Base-by-base conservation (phyloP, 164 flowering plant genomes). In the Magnolia changhungtana region DNA sequence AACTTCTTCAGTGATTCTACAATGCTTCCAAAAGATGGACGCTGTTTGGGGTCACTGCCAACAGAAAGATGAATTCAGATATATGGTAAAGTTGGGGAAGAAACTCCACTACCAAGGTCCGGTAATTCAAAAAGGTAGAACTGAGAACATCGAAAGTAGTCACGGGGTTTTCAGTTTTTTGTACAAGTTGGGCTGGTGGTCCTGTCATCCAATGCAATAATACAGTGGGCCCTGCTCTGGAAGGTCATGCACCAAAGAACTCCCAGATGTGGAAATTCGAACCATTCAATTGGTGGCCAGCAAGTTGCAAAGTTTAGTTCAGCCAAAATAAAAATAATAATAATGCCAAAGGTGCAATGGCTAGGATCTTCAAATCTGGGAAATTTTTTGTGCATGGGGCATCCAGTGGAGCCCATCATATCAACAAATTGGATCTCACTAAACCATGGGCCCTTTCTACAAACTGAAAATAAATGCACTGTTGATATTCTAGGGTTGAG, bases 1-100 rank as follows among this genome's bases (percentile, higher is more conserved):
- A 95, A 74, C 87, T 90, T 95, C 88, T 95, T 93, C 74, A 93
- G 80, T 2, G 92, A 59, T 1, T 87, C 89, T 18, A 92, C 96
- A 19, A 95, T 93, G 72, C 77, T 85, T 18, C 78, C 77, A 75
- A 92, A 88, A 4, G 97, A 81, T 8, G 98, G 99, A 20, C 98
- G 92, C 76, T 91, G 87, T 74, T 79, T 83, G 11, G 97, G 98
- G 50, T 92, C 92, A 81, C 98, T 95, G 92, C 72, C 67, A 76
- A 73, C 31, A 77, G 66, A 49, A 52, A 67, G 61, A 55, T 55
- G 18, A 55, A 55, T 11, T 55, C 61, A 55, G 61, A 55, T 55
- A 16, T 3, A 55, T 55, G 61, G 16, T 11, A 11, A 11, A 55
- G 61, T 55, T 11, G 13, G 61, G 18, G 18, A 55, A 16, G 61